A percentile compares a stretch with the other conserved stretches of the same genome.
phyloP scores from a whole-genome alignment of 2,329 filamentous ascomycete species.

The Metarhizium robertsii region DNA sequence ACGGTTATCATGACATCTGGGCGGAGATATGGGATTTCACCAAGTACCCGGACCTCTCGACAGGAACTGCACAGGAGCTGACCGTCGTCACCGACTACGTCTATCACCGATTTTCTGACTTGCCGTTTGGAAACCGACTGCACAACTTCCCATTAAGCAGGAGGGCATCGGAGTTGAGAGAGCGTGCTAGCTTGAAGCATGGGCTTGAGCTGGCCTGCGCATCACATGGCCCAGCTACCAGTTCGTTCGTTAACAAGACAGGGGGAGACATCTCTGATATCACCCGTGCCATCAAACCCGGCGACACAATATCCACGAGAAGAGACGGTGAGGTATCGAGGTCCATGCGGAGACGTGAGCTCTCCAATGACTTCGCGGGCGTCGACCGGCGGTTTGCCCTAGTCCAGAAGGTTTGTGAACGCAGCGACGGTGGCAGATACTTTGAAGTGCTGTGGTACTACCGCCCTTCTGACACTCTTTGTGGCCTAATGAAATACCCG shows the following conservation, averaged over 20 bases:
- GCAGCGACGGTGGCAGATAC: slow-evolving; percentile 23
- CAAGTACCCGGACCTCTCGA: slow-evolving; percentile 20
- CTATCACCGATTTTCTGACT: slow-evolving; percentile 51
- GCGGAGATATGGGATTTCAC: slow-evolving; percentile 34
- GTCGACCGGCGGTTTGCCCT: slow-evolving; percentile 60
- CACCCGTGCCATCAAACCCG: slow-evolving; percentile 27
- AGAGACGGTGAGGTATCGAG: slow-evolving; percentile 35
- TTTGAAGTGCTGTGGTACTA: slow-evolving; percentile 71
- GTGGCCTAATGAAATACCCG: slow-evolving; percentile 58
- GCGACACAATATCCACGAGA: slow-evolving; percentile 39
- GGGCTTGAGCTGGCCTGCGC: slow-evolving; percentile 15
- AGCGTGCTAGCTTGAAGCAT: slow-evolving; percentile 16
- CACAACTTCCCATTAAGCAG: slow-evolving; percentile 21
- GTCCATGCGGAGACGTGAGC: slow-evolving; percentile 47
- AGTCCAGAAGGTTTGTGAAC: slow-evolving; percentile 46
- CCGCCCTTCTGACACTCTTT: slow-evolving; percentile 59
- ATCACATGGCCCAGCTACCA: not conserved
- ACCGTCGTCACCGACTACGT: slow-evolving; percentile 67
- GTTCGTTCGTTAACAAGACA: not conserved
- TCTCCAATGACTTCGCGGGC: slow-evolving; percentile 30
- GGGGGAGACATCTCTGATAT: not conserved
- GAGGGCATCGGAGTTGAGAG: slow-evolving; percentile 18
- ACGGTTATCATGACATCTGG: slow-evolving; percentile 40
- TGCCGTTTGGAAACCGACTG: slow-evolving; percentile 49
- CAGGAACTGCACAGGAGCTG: slow-evolving; percentile 7